Percentiles rank a stretch among this genome's conserved stretches.
Evolutionary conservation across 2,329 filamentous ascomycete genomes (phyloP).

Genomic region (Leptographium galeiforme): DNA sequence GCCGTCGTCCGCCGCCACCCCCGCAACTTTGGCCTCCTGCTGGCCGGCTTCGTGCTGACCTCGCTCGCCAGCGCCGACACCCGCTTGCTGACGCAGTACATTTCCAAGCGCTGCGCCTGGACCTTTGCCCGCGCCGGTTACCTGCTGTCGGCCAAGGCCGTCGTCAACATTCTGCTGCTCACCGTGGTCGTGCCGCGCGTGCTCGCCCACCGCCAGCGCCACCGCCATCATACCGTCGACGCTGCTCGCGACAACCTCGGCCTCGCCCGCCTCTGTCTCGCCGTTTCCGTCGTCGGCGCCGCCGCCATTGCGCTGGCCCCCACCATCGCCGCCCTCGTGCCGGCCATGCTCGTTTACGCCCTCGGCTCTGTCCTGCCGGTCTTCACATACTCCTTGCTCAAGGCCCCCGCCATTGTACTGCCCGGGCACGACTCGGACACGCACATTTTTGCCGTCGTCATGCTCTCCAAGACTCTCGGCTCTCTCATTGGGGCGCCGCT

Average conservation of each 20-base stretch:
- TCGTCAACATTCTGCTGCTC: constrained; percentile 32
- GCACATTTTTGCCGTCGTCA: constrained; percentile 34
- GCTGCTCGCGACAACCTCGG: constrained; percentile 15
- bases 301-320: constrained; percentile 26
- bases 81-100: constrained; percentile 35
- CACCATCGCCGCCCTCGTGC: constrained; percentile 26
- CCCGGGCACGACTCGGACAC: constrained; percentile 9
- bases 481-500: constrained; percentile 32
- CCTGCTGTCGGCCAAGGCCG: constrained; percentile 31
- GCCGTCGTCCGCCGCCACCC: constrained; percentile 23
- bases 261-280: constrained; percentile 23
- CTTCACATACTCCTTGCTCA: constrained; percentile 34
- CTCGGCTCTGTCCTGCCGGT: constrained; percentile 35
- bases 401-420: constrained; percentile 23
- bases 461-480: constrained; percentile 34
- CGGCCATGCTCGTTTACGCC: constrained; percentile 30
- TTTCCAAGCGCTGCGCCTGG: constrained; percentile 34
- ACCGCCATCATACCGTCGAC: background rate
- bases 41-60: constrained; percentile 31
- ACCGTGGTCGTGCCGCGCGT: constrained; percentile 26
- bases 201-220: constrained; percentile 10
- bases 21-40: constrained; percentile 27
- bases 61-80: constrained; percentile 37
- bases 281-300: constrained; percentile 27
- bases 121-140: constrained; percentile 33